Evolutionary conservation across 331 rosid genomes (phyloP), one percentile per base, ranked within the genome.

Genomic region (Acacia pycnantha): DNA sequence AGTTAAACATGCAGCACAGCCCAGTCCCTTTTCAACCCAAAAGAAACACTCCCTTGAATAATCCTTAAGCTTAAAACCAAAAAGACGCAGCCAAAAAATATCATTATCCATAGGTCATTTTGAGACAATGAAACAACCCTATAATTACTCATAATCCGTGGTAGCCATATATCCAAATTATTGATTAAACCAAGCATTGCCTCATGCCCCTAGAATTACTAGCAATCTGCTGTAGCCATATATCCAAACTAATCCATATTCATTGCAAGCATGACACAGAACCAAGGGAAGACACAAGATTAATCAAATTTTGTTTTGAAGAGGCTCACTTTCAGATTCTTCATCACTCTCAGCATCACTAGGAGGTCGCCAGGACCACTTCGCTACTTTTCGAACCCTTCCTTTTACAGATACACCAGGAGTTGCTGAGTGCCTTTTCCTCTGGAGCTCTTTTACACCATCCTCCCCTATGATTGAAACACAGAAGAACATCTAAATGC

Each of bases 381-480:
- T 93, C 69, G 99, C 92, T 68, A 88, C 88, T 89, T 95, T 95
- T 81, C 97, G 88, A 79, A 94, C 94, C 85, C 98, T 93, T 83
- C 98, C 98, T 79, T 96, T 96, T 78, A 89, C 64, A 81, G 98
- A 96, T 83, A 90, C 94, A 64, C 88, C 98, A 73, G 98, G 98
- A 83, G 82, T 90, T 51, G 98, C 98, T 10, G 91, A 93, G 89
- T 93, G 99, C 89, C 99, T 89, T 90, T 96, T 96, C 84, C 97
- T 83, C 84, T 93, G 98, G 84, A 96, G 99, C 87, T 94, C 99
- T 90, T 92, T 96, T 6, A 96, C 98, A 83, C 94, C 94, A 78
- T 94, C 97, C 82, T 96, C 98, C 73, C 94, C 98, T 93, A 80
- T 48, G 48, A 81, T 65, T 72, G 40, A 80, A 85, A 72, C 33